Evolutionary conservation across 2,329 filamentous ascomycete genomes (phyloP).

Genomic region (Zymoseptoria ardabiliae): DNA sequence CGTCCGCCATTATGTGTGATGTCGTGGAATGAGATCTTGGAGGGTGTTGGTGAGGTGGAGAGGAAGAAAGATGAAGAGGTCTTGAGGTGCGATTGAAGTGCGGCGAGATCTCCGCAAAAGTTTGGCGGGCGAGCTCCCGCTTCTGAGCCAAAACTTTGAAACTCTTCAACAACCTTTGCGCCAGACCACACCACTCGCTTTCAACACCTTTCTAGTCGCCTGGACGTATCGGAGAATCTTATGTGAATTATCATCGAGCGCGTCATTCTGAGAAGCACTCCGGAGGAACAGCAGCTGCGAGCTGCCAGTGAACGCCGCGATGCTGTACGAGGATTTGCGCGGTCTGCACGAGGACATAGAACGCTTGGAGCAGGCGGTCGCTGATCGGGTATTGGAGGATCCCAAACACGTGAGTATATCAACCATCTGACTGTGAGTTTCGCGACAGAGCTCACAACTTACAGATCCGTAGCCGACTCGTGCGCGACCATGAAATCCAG

Average conservation of each 20-base stretch:
- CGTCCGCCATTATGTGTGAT: conserved; percentile 72
- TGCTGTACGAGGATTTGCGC: conserved; percentile 90
- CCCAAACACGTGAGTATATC: conserved; percentile 65
- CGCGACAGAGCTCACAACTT: conserved; percentile 16
- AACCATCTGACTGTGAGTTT: background rate
- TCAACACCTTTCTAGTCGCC: background rate
- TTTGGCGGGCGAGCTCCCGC: background rate
- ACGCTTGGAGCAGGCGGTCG: conserved; percentile 86
- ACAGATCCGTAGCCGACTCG: conserved; percentile 79
- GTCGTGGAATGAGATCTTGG: conserved; percentile 3
- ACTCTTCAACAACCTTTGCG: background rate
- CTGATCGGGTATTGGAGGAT: conserved; percentile 81
- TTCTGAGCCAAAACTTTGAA: background rate
- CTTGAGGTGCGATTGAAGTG: background rate
- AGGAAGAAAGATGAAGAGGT: background rate
- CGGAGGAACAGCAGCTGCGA: background rate
- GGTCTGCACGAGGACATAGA: conserved; percentile 95
- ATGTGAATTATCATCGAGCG: background rate
- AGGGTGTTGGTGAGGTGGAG: background rate
- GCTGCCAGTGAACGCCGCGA: conserved; percentile 23
- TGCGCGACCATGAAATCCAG: conserved; percentile 84
- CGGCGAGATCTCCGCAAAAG: background rate
- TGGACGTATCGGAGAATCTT: background rate
- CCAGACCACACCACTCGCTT: background rate
- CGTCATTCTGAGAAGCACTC: background rate